A percentile compares a stretch with the other conserved stretches of the same genome.
These are phyloP conservation scores for Acacia confusa DNA, from an alignment of 306 rosid genomes.

Conservation along the genomic window DNA sequence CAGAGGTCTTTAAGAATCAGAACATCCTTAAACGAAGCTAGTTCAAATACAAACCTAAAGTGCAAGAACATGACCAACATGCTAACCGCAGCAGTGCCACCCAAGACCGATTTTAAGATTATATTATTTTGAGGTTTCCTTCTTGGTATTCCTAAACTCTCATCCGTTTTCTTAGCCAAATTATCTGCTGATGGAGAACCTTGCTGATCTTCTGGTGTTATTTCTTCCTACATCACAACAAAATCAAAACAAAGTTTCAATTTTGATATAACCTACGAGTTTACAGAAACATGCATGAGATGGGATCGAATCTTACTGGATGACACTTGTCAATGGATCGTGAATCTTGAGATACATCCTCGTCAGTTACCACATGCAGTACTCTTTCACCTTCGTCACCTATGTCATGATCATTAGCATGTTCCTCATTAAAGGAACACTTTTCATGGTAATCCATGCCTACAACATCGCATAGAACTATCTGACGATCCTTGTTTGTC, in stretches of 20 bases:
- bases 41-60: conserved; percentile 46
- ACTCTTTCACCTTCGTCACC: background rate
- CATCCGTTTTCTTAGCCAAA: conserved; percentile 13
- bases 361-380: conserved; percentile 25
- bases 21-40: background rate
- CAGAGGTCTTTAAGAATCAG: conserved; percentile 23
- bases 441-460: conserved; percentile 28
- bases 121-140: conserved; percentile 34
- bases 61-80: conserved; percentile 41
- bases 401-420: background rate
- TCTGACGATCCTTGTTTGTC: conserved; percentile 24
- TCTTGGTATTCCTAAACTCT: conserved; percentile 23
- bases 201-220: conserved; percentile 31
- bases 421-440: conserved; percentile 9
- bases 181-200: conserved; percentile 17
- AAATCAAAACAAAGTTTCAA: conserved; percentile 24
- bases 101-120: conserved; percentile 46
- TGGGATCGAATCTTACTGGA: conserved; percentile 36
- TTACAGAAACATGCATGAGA: conserved; percentile 24
- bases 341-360: conserved; percentile 13
- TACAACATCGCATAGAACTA: conserved; percentile 24
- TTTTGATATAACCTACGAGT: conserved; percentile 17
- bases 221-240: conserved; percentile 36
- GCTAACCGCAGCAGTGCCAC: conserved; percentile 54
- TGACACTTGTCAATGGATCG: background rate